phyloP scores from a whole-genome alignment of 2,329 filamentous ascomycete species.

The Moelleriella libera region DNA sequence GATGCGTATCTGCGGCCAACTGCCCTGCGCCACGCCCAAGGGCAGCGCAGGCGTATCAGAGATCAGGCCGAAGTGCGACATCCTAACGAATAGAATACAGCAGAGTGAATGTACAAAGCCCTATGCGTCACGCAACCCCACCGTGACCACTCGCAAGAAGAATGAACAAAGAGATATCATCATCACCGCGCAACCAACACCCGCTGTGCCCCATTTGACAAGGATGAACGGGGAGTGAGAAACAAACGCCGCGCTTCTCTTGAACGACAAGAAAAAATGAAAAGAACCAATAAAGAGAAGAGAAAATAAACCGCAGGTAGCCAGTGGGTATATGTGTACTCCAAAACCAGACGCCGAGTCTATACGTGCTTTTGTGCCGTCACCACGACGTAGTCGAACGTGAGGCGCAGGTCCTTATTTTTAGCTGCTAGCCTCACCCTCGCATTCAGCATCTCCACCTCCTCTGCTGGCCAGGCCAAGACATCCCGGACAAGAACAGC shows the following conservation, averaged over 20 bases:
- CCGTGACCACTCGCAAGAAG: not conserved
- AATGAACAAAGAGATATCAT: no score
- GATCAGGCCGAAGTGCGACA: no score
- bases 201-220: no score
- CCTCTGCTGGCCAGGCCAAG: constrained; percentile 22
- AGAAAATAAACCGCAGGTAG: not conserved
- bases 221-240: not conserved
- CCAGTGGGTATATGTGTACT: not conserved
- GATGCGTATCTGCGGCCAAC: no score
- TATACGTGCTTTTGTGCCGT: constrained; percentile 11
- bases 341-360: no score
- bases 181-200: no score
- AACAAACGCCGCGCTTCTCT: not conserved
- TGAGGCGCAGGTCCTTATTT: constrained; percentile 14
- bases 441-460: constrained; percentile 25
- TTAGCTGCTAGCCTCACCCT: constrained; percentile 10
- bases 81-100: not conserved
- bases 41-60: not conserved
- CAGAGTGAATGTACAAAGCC: not conserved
- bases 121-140: not conserved
- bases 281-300: not conserved
- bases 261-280: not conserved
- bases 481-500: constrained; percentile 22
- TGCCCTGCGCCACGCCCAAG: no score
- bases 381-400: constrained; percentile 16